Conservation (phyloP, 768 basidiomycete genomes). For the Filobasidium wieringae region DNA sequence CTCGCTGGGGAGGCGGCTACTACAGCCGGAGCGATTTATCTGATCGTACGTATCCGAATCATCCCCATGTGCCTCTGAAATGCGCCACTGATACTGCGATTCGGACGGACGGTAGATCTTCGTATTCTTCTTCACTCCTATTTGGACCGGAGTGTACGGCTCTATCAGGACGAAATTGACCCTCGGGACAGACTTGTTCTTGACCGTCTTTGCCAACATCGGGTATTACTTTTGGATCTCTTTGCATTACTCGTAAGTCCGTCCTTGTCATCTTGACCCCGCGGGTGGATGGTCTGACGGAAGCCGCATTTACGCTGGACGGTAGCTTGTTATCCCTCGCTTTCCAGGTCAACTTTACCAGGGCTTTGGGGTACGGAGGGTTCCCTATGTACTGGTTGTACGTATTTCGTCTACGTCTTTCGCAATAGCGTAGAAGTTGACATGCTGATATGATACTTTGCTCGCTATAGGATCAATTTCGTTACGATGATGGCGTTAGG, state of each 20-base stretch:
- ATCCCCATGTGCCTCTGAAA: not conserved
- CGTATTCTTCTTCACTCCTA: constrained; percentile 34
- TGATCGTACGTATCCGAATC: constrained; percentile 14
- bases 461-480: constrained; percentile 19
- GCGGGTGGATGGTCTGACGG: not conserved
- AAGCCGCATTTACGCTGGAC: not conserved
- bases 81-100: not conserved
- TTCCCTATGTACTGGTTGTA: constrained; percentile 37
- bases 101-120: constrained; percentile 18
- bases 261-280: not conserved
- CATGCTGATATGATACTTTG: not conserved
- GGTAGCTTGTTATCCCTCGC: constrained; percentile 31
- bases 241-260: constrained; percentile 25
- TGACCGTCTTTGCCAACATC: constrained; percentile 26
- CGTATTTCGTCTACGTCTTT: not conserved
- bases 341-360: constrained; percentile 28
- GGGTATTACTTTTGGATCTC: constrained; percentile 32
- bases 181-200: constrained; percentile 19
- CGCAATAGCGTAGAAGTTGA: not conserved
- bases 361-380: constrained; percentile 29
- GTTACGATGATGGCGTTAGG: constrained; percentile 28
- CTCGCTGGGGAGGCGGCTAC: constrained; percentile 31
- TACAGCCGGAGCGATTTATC: constrained; percentile 32
- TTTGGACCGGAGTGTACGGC: not conserved
- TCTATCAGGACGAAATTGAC: constrained; percentile 23